A percentile compares a stretch with the other conserved stretches of the same genome.
Evolutionary conservation across 2,329 filamentous ascomycete genomes (phyloP).

Genomic region (Diaporthe sp.): DNA sequence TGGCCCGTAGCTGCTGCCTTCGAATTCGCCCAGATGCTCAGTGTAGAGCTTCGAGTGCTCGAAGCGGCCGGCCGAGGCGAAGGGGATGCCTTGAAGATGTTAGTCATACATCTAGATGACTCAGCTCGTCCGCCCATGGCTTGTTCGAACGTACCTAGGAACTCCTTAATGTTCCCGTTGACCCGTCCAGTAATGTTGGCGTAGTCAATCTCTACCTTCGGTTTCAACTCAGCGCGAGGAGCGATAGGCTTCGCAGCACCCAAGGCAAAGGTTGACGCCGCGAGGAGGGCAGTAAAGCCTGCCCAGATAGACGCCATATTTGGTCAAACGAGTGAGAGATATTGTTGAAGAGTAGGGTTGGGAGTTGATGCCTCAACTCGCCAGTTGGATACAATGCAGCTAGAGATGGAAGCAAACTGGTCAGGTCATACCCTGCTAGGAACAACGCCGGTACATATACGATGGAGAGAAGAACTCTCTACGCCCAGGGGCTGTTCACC

Average conservation of each 20-base stretch:
- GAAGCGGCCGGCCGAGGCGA: slow-evolving; percentile 8
- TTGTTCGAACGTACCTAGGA: background rate
- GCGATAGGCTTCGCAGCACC: background rate
- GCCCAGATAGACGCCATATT: background rate
- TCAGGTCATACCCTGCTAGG: background rate
- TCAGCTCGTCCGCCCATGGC: fast-evolving
- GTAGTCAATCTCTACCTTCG: slow-evolving; percentile 4
- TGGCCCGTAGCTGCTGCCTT: slow-evolving; percentile 1
- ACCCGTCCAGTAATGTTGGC: slow-evolving; percentile 21
- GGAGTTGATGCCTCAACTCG: background rate
- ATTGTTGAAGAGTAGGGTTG: background rate
- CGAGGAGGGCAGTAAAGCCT: background rate
- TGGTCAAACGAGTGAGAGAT: background rate
- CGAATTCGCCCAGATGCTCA: slow-evolving; percentile 1
- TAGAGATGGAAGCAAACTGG: background rate
- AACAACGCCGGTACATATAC: background rate
- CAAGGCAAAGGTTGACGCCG: background rate
- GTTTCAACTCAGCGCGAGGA: background rate
- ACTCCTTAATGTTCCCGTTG: slow-evolving; percentile 8
- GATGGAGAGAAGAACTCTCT: background rate
- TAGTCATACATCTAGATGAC: background rate
- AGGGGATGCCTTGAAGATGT: background rate
- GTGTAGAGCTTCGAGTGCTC: slow-evolving; percentile 16
- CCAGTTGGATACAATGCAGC: background rate
- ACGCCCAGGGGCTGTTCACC: background rate